A percentile compares a stretch with the other conserved stretches of the same genome.
Conservation (phyloP, 2,329 filamentous ascomycete genomes). For the Aspergillus fijiensis region DNA sequence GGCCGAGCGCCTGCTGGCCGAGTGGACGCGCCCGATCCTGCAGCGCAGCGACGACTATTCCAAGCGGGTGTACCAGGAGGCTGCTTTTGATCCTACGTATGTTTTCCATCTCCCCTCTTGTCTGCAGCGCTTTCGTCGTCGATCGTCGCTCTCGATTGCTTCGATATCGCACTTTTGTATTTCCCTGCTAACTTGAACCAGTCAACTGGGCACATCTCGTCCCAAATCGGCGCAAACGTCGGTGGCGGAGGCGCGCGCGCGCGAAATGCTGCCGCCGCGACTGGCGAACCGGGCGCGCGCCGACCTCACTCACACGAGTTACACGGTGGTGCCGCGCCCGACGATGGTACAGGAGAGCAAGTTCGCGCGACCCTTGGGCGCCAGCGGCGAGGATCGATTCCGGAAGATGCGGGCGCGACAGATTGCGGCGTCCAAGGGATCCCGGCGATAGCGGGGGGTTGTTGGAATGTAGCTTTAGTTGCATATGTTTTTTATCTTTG, state of each 20-base stretch:
- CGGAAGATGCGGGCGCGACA: conserved; percentile 51
- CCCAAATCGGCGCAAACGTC: conserved; percentile 38
- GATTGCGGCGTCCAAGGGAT: conserved; percentile 42
- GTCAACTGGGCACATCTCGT: conserved; percentile 37
- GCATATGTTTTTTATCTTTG: conserved; percentile 3
- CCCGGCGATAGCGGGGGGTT: conserved; percentile 31
- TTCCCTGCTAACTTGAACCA: conserved; percentile 16
- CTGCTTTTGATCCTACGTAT: conserved; percentile 59
- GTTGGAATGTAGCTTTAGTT: background rate
- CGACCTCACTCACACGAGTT: conserved; percentile 59
- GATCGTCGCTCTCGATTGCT: conserved; percentile 3
- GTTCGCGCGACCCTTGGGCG: conserved; percentile 47
- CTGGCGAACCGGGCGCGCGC: conserved; percentile 59
- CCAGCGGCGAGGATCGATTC: conserved; percentile 50
- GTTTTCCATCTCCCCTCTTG: conserved; percentile 16
- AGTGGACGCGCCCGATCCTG: conserved; percentile 93
- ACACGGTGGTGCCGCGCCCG: conserved; percentile 63
- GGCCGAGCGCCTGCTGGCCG: conserved; percentile 85
- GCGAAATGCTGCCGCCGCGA: conserved; percentile 53
- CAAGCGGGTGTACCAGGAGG: conserved; percentile 66
- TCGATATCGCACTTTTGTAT: conserved; percentile 1
- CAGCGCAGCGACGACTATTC: conserved; percentile 94
- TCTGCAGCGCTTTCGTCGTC: background rate
- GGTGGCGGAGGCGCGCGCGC: conserved; percentile 52
- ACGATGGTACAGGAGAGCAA: conserved; percentile 48